Conservation (phyloP, 129 eudicot species). For the Calendula officinalis region DNA sequence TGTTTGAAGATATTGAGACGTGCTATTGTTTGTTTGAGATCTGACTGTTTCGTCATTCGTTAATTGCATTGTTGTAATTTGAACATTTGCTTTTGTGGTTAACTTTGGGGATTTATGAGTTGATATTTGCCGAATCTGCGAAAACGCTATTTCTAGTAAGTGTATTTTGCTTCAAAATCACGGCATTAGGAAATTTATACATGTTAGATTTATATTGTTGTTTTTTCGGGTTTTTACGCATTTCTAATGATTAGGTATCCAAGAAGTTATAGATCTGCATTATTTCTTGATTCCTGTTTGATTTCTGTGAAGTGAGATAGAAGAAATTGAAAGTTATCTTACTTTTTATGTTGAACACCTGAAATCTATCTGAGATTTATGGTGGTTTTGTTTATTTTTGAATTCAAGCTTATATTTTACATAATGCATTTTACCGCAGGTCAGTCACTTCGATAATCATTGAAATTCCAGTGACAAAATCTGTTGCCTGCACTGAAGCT, state of each 20-base stretch:
- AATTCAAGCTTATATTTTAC: neutral
- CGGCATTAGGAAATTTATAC: slow-evolving; percentile 10
- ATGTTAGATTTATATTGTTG: neutral
- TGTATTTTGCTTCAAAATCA: neutral
- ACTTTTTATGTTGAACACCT: neutral
- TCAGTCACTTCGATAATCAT: slow-evolving; percentile 5
- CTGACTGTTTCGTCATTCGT: slow-evolving; percentile 28
- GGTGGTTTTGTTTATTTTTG: neutral
- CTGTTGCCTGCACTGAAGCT: slow-evolving; percentile 17
- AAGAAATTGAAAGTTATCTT: neutral
- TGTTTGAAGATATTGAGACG: slow-evolving; percentile 14
- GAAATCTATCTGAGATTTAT: neutral
- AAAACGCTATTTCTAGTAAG: neutral
- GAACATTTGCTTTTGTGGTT: no score
- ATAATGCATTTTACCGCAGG: slow-evolving; percentile 19
- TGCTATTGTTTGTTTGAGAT: slow-evolving; percentile 38
- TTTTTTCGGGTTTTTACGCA: neutral
- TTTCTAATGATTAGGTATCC: neutral
- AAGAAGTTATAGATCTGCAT: slow-evolving; percentile 19
- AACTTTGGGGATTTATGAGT: neutral
- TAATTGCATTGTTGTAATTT: slow-evolving; percentile 39
- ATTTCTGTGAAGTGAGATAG: no score
- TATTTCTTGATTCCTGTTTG: neutral
- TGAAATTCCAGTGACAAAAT: neutral
- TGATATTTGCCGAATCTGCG: neutral